phyloP scores from a whole-genome alignment of 2,329 filamentous ascomycete genomes.

The Cercospora sp. region DNA sequence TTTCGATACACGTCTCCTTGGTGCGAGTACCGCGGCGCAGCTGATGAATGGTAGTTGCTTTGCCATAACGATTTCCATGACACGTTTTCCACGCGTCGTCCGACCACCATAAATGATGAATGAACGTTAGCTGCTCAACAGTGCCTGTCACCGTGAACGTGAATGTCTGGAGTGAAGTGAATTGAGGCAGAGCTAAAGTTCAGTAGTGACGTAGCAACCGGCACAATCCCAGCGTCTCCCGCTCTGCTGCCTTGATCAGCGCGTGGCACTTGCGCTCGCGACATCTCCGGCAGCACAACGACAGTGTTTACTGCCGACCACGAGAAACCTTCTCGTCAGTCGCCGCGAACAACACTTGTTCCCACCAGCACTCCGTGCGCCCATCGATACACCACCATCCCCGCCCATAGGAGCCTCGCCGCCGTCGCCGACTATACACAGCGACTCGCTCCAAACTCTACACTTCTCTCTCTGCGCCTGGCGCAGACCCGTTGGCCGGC shows the following conservation, averaged over 20 bases:
- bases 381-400: background rate
- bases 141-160: background rate
- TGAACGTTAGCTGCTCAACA: too few species aligned
- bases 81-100: too few species aligned
- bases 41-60: too few species aligned
- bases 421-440: background rate
- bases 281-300: background rate
- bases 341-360: background rate
- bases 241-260: slow-evolving; percentile 5
- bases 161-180: background rate
- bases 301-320: slow-evolving; percentile 7
- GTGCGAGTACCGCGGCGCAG: too few species aligned
- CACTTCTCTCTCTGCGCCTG: background rate
- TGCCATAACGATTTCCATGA: too few species aligned
- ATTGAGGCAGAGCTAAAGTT: background rate
- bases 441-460: slow-evolving; percentile 4
- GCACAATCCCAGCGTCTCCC: background rate
- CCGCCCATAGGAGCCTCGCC: background rate
- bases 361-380: slow-evolving; percentile 6
- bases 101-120: too few species aligned
- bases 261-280: slow-evolving; percentile 7
- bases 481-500: slow-evolving; percentile 3
- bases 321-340: background rate
- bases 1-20: too few species aligned
- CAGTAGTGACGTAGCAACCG: slow-evolving; percentile 10